Conservation (phyloP, 1,284 basidiomycete genomes). For the Polyporus tsugae region DNA sequence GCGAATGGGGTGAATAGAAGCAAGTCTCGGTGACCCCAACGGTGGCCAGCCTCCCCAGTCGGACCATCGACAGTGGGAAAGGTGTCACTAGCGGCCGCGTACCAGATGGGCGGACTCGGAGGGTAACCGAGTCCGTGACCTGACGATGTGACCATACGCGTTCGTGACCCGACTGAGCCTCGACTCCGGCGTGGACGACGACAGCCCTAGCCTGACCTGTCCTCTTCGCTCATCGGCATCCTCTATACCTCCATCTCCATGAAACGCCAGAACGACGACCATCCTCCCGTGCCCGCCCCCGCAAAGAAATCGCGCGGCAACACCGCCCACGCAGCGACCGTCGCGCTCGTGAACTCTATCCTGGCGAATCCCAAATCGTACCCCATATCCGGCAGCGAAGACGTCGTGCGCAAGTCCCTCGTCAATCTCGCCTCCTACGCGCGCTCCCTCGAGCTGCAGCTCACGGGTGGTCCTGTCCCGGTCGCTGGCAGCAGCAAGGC, state of each 20-base stretch:
- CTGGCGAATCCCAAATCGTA: conserved; percentile 47
- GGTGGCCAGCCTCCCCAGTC: no score
- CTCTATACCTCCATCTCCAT: not conserved
- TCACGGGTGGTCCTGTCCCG: conserved; percentile 20
- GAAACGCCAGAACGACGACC: conserved; percentile 51
- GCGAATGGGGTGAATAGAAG: no score
- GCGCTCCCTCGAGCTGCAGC: conserved; percentile 49
- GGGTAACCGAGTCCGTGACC: not conserved
- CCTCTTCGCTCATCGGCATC: not conserved
- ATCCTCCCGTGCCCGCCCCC: conserved; percentile 20
- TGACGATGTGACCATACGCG: conserved; percentile 13
- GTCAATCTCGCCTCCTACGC: conserved; percentile 55
- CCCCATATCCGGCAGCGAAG: conserved; percentile 46
- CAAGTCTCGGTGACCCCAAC: no score
- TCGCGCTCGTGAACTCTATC: conserved; percentile 47
- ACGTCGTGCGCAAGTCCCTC: conserved; percentile 42
- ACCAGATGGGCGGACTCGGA: not conserved
- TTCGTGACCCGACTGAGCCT: not conserved
- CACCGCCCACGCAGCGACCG: conserved; percentile 44
- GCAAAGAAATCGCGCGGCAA: conserved; percentile 44
- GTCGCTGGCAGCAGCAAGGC: conserved; percentile 25
- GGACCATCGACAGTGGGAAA: no score
- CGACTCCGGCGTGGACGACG: not conserved
- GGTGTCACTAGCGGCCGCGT: no score
- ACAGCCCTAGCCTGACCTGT: not conserved